Percentiles rank a stretch among this genome's conserved stretches.
These are phyloP conservation scores for Smithsoniella earleae DNA, from an alignment of 163 green algal genomes.

Conservation along the genomic window DNA sequence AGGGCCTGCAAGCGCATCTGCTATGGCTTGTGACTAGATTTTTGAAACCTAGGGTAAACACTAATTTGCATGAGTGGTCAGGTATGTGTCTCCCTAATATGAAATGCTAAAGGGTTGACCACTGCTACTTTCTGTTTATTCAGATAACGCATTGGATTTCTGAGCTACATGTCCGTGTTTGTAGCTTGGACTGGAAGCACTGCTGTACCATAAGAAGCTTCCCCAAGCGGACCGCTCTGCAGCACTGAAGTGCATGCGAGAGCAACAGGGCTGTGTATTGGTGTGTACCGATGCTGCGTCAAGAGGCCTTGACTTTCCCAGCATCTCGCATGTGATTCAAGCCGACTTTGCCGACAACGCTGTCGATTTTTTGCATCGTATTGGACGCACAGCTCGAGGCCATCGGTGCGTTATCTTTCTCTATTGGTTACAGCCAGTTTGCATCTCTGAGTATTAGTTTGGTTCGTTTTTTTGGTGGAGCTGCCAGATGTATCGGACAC, in stretches of 20 bases:
- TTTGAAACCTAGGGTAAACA: too few relatives aligned
- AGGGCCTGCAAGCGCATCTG: too few relatives aligned
- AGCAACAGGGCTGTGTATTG: conserved; percentile 49
- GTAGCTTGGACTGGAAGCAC: conserved; percentile 38
- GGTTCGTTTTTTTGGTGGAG: not conserved
- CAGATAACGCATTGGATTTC: too few relatives aligned
- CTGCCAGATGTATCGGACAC: not conserved
- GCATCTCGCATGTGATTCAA: conserved; percentile 82
- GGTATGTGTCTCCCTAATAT: too few relatives aligned
- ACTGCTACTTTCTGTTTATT: too few relatives aligned
- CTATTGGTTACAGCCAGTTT: too few relatives aligned
- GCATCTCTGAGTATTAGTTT: not conserved
- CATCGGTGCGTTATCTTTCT: conserved; percentile 44
- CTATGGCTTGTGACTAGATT: too few relatives aligned
- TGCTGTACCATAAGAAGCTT: conserved; percentile 72
- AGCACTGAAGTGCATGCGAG: conserved; percentile 48
- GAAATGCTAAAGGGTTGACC: too few relatives aligned
- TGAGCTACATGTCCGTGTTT: too few relatives aligned
- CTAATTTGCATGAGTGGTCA: too few relatives aligned
- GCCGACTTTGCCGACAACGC: conserved; percentile 86
- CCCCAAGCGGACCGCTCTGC: conserved; percentile 43
- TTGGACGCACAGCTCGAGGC: conserved; percentile 54
- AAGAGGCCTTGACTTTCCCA: conserved; percentile 77
- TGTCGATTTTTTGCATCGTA: conserved; percentile 81
- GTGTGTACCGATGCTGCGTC: conserved; percentile 85